Evolutionary conservation across 352 stramenopile species (phyloP).

Genomic region (Aphanomyces stellatus): DNA sequence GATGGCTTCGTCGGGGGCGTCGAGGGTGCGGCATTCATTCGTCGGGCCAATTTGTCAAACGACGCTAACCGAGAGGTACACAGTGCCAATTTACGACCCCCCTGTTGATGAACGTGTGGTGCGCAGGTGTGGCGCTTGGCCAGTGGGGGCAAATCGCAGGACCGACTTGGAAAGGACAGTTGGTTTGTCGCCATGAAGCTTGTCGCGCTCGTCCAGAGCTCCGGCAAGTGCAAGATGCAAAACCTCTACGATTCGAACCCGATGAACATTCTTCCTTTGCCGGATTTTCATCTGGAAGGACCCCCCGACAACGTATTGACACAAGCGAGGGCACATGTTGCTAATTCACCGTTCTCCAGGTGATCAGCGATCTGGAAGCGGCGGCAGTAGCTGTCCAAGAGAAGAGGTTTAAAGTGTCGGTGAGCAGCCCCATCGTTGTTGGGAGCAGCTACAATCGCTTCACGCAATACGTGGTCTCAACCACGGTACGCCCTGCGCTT

Average conservation of each 20-base stretch:
- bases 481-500: constrained; percentile 42
- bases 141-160: constrained; percentile 80
- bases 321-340: no score
- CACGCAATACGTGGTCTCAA: constrained; percentile 83
- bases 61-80: constrained; percentile 75
- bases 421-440: constrained; percentile 74
- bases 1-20: constrained; percentile 67
- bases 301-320: constrained; percentile 75
- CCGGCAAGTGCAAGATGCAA: constrained; percentile 76
- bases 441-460: constrained; percentile 74
- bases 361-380: no score
- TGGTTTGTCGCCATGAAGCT: constrained; percentile 89
- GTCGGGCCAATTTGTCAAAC: constrained; percentile 64
- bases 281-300: constrained; percentile 74
- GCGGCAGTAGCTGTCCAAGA: constrained; percentile 32
- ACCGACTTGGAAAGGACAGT: constrained; percentile 81
- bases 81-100: no score
- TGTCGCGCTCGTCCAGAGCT: constrained; percentile 77
- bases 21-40: constrained; percentile 75
- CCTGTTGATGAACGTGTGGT: no score
- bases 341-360: no score
- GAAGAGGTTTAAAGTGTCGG: constrained; percentile 53
- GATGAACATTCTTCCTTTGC: constrained; percentile 39
- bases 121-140: constrained; percentile 78
- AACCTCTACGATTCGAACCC: constrained; percentile 60